These are phyloP conservation scores for Nematocida minor DNA, from an alignment of 371 early-diverging fungal genomes.

Conservation along the genomic window DNA sequence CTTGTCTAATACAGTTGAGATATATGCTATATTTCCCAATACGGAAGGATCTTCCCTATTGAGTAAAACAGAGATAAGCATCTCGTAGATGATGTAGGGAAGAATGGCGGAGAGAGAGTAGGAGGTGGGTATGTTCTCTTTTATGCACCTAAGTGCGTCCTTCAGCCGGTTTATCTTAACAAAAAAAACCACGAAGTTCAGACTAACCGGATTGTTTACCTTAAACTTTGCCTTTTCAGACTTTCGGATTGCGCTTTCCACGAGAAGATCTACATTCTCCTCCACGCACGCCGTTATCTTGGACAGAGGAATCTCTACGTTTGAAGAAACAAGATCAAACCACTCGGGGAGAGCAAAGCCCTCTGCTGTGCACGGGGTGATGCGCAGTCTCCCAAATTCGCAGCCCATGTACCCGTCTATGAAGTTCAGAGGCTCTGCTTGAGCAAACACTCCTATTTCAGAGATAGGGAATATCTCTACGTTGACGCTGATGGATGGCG, in stretches of 20 bases:
- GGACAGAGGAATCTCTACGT: not conserved
- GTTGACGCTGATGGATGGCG: not conserved
- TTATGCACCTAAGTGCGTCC: slow-evolving; percentile 28
- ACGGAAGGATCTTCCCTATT: not conserved
- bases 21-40: not conserved
- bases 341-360: not conserved
- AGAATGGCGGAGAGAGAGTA: not conserved
- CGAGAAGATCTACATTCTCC: not conserved
- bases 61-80: not conserved
- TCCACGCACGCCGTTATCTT: not conserved
- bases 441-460: not conserved
- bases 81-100: slow-evolving; percentile 30
- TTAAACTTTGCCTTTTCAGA: not conserved
- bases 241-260: slow-evolving; percentile 24
- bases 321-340: not conserved
- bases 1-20: not conserved
- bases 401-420: slow-evolving; percentile 21
- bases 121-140: not conserved
- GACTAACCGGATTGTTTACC: not conserved
- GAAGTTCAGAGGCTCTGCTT: slow-evolving; percentile 19
- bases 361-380: slow-evolving; percentile 1
- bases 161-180: slow-evolving; percentile 25
- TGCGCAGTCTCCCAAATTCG: not conserved
- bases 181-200: not conserved
- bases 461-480: slow-evolving; percentile 32